A percentile compares a stretch with the other conserved stretches of the same genome.
Evolutionary conservation across 176 grass and related monocot species (phyloP).

Genomic region (Paspalum vaginatum): DNA sequence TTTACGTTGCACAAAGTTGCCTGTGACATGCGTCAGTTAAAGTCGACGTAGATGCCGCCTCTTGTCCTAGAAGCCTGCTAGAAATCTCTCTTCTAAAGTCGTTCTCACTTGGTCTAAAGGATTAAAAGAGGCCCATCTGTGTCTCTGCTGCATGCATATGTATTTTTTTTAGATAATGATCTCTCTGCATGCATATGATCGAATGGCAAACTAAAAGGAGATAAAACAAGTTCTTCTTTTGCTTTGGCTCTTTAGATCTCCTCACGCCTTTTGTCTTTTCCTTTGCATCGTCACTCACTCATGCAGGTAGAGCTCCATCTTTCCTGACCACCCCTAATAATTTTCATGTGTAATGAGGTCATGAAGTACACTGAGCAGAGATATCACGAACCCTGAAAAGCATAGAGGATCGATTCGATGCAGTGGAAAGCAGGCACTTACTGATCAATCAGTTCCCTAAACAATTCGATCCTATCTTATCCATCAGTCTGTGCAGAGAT

Average conservation of each 20-base stretch:
- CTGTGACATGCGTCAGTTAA: conserved; percentile 24
- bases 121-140: conserved; percentile 33
- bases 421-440: conserved; percentile 19
- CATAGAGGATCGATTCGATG: background rate
- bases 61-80: conserved; percentile 24
- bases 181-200: too few species aligned
- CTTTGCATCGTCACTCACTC: conserved; percentile 31
- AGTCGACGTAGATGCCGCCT: conserved; percentile 24
- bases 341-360: conserved; percentile 32
- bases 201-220: background rate
- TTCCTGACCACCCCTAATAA: conserved; percentile 33
- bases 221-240: conserved; percentile 20
- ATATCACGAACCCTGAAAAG: background rate
- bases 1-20: conserved; percentile 25
- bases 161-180: too few species aligned
- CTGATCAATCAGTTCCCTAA: conserved; percentile 18
- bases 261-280: conserved; percentile 29
- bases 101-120: conserved; percentile 45
- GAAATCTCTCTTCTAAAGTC: conserved; percentile 47
- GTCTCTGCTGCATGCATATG: conserved; percentile 3
- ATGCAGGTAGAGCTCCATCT: background rate
- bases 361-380: conserved; percentile 41
- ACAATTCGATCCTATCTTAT: conserved; percentile 13
- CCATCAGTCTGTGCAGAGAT: background rate
- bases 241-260: conserved; percentile 46